Conservation (phyloP, 371 early-diverging fungal genomes). For the Mortierella sp. region DNA sequence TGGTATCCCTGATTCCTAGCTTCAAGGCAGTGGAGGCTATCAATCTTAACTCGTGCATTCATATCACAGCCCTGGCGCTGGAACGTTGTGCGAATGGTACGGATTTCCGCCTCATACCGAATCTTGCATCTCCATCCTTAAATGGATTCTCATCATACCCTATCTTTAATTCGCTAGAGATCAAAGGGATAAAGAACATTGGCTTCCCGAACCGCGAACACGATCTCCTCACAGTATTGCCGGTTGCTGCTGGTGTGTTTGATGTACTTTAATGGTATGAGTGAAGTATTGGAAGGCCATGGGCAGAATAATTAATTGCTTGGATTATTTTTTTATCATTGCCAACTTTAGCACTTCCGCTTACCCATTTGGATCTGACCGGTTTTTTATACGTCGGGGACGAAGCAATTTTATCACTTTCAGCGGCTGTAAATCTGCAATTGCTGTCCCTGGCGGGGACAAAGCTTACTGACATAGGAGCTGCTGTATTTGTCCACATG, state of each 20-base stretch:
- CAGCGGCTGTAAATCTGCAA: conserved; percentile 31
- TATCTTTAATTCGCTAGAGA: conserved; percentile 9
- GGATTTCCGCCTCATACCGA: background rate
- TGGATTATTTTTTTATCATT: background rate
- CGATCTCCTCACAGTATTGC: conserved; percentile 31
- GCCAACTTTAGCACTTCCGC: conserved; percentile 22
- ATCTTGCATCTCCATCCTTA: background rate
- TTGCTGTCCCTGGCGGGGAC: conserved; percentile 42
- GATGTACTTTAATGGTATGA: background rate
- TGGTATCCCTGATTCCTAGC: conserved; percentile 6
- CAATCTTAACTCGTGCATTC: conserved; percentile 30
- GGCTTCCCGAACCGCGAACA: conserved; percentile 47
- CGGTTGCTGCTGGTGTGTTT: conserved; percentile 25
- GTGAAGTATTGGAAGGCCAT: background rate
- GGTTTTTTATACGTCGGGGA: conserved; percentile 38
- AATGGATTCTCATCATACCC: background rate
- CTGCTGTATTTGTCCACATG: conserved; percentile 41
- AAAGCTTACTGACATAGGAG: conserved; percentile 38
- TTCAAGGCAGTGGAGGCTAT: conserved; percentile 22
- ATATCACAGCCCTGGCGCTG: conserved; percentile 13
- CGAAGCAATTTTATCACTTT: conserved; percentile 35
- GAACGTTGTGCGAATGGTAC: conserved; percentile 26
- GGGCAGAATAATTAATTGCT: background rate
- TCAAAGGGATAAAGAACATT: conserved; percentile 13
- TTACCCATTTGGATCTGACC: conserved; percentile 45